Conservation (phyloP, 1,284 basidiomycete species). For the Wallemia hederae region DNA sequence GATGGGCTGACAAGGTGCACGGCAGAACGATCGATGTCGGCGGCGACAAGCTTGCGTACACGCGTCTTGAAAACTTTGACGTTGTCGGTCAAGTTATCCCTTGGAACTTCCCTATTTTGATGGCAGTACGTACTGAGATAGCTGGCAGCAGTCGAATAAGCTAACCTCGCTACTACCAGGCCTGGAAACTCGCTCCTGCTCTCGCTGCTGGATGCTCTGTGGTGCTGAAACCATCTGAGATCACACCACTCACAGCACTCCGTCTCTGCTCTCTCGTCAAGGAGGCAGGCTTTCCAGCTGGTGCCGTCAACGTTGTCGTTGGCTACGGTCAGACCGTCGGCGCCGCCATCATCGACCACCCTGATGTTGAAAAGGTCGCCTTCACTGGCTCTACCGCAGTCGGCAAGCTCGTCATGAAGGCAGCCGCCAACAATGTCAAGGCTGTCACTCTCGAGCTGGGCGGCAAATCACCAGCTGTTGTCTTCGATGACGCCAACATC, state of each 20-base stretch:
- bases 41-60: conserved; percentile 47
- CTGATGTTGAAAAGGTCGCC: conserved; percentile 17
- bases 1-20: conserved; percentile 61
- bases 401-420: conserved; percentile 57
- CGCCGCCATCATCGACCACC: conserved; percentile 43
- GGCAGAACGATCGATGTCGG: conserved; percentile 60
- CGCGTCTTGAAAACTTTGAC: conserved; percentile 74
- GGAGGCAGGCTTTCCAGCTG: conserved; percentile 63
- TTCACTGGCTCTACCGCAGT: conserved; percentile 36
- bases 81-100: conserved; percentile 70
- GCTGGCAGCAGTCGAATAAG: neutral
- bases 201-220: conserved; percentile 57
- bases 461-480: conserved; percentile 59
- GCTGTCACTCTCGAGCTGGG: conserved; percentile 79
- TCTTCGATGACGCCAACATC: conserved; percentile 26
- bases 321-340: conserved; percentile 60
- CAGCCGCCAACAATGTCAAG: conserved; percentile 59
- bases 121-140: conserved; percentile 26
- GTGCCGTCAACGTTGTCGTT: conserved; percentile 66
- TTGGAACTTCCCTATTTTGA: conserved; percentile 57
- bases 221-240: conserved; percentile 65
- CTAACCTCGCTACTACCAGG: conserved; percentile 4
- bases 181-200: conserved; percentile 61
- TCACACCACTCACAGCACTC: conserved; percentile 57
- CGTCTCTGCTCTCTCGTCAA: conserved; percentile 38